Evolutionary conservation across 495 filamentous ascomycete genomes (phyloP).

Genomic region (Neurospora hispaniola): DNA sequence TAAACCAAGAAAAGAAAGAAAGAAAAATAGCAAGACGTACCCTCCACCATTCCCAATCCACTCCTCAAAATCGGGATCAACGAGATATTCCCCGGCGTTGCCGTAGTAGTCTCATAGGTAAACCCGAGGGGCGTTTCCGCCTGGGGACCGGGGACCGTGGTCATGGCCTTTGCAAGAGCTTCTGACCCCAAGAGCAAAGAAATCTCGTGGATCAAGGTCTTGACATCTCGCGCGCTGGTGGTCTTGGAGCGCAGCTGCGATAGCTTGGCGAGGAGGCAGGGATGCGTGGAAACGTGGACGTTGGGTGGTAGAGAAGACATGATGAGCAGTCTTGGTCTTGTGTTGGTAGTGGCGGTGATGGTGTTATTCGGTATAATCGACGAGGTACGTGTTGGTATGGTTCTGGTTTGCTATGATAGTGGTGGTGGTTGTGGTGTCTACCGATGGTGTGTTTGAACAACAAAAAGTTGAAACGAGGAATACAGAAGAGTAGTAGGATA

Average conservation of each 20-base stretch:
- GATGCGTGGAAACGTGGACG: slow-evolving; percentile 76
- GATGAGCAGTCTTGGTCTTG: slow-evolving; percentile 16
- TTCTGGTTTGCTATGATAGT: neutral
- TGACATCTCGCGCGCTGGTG: slow-evolving; percentile 65
- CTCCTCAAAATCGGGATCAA: slow-evolving; percentile 89
- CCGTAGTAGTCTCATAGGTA: slow-evolving; percentile 49
- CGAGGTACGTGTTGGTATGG: neutral
- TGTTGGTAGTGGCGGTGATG: neutral
- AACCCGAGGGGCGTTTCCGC: slow-evolving; percentile 66
- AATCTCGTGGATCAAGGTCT: slow-evolving; percentile 75
- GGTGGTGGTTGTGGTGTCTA: neutral
- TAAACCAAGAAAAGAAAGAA: neutral
- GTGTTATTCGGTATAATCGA: too few relatives aligned
- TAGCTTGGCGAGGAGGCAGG: slow-evolving; percentile 80
- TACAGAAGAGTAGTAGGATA: neutral
- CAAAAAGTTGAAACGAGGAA: neutral
- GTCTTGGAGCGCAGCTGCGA: slow-evolving; percentile 69
- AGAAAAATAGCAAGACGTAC: slow-evolving; percentile 25
- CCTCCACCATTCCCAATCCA: slow-evolving; percentile 80
- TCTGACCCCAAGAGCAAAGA: slow-evolving; percentile 72
- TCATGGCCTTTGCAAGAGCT: slow-evolving; percentile 60
- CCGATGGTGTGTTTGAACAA: neutral
- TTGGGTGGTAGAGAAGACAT: slow-evolving; percentile 44
- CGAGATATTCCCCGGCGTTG: slow-evolving; percentile 54
- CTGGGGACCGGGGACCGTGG: slow-evolving; percentile 40